Percentiles rank a stretch among this genome's conserved stretches.
Evolutionary conservation across 1,139 yeast species (phyloP).

Genomic region (Trichomonascaceae sp.): DNA sequence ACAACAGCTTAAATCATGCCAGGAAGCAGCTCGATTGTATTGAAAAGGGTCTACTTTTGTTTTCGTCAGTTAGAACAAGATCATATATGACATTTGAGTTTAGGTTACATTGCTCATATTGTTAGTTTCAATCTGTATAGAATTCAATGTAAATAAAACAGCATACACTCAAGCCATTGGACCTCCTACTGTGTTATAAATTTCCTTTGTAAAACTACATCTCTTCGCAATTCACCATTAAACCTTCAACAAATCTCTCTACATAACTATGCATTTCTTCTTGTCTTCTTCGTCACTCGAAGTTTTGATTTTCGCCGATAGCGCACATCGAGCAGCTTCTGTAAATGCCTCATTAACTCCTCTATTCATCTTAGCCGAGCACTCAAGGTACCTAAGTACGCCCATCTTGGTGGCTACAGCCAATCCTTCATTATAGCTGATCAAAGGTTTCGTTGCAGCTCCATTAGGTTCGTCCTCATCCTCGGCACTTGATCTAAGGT

Average conservation of each 20-base stretch:
- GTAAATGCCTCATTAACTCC: constrained; percentile 97
- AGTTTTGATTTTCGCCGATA: constrained; percentile 83
- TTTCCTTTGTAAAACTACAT: neutral
- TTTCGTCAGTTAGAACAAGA: too few species aligned
- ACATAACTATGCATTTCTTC: constrained; percentile 14
- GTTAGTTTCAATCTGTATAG: neutral
- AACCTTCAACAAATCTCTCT: neutral
- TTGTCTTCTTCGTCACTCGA: constrained; percentile 36
- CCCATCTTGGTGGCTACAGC: constrained; percentile 68
- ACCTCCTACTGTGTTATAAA: too few species aligned
- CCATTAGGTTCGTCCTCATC: constrained; percentile 17
- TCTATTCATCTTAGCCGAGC: constrained; percentile 88
- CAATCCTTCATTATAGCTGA: constrained; percentile 70
- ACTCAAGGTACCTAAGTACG: constrained; percentile 80
- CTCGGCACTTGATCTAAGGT: constrained; percentile 58
- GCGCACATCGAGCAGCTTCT: constrained; percentile 94
- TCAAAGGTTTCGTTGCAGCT: constrained; percentile 38
- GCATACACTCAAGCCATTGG: neutral
- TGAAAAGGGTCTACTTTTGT: too few species aligned
- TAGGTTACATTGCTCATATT: too few species aligned
- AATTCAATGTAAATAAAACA: neutral
- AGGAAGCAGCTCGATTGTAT: constrained; percentile 83
- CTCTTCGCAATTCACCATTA: neutral
- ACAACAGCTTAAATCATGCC: constrained; percentile 96
- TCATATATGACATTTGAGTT: too few species aligned